Evolutionary conservation across 2,329 filamentous ascomycete genomes (phyloP), one percentile per base, ranked within the genome.

Genomic region (Elsinoe necatrix): DNA sequence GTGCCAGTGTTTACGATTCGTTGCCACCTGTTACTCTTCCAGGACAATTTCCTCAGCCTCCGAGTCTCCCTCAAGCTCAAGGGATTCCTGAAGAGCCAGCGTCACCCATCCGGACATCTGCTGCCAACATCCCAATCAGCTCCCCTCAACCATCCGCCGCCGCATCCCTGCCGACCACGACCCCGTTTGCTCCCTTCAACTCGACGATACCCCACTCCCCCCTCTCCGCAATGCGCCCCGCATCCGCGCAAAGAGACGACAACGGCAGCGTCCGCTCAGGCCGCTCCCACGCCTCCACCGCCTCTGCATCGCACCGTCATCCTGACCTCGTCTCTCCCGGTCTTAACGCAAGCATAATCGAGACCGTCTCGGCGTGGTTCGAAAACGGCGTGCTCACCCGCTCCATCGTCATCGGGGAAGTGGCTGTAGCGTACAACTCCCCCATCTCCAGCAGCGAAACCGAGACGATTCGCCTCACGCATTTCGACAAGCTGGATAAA

Each of bases 221-320:
- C 9, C 67, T 69, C 54, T 65, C 66, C n/a, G 61, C 68, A 4
- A 66, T 66, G 55, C 60, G 63, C 21, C 54, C 65, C 2, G 35
- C 56, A 12, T 57, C 55, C 21, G 62, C 54, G 8, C 54, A 56
- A 34, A 35, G 54, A 47, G 54, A 89, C 14, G 93, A 98, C 69
- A 90, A 88, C 2, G 89, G 92, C 57, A 97, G 93, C 0, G 86
- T 97, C 59, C 85, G 91, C 50, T 98, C 93, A 2, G 86, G 87
- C 1, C 87, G 89, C 61, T 95, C 90, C 1, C 73, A 92, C 41
- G 84, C 83, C 59, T 82, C 78, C 62, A 82, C 83, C 43, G 74
- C 85, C 42, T 79, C 79, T 3, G 81, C 87, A 62, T 70, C 67
- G n/a, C 75, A 82, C 54, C 85, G 84, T 65, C 93, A 98, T 68